Percentiles rank a stretch among this genome's conserved stretches.
These are phyloP conservation scores for Spathaspora sp. DNA, from an alignment of 1,139 yeast genomes.

Conservation along the genomic window DNA sequence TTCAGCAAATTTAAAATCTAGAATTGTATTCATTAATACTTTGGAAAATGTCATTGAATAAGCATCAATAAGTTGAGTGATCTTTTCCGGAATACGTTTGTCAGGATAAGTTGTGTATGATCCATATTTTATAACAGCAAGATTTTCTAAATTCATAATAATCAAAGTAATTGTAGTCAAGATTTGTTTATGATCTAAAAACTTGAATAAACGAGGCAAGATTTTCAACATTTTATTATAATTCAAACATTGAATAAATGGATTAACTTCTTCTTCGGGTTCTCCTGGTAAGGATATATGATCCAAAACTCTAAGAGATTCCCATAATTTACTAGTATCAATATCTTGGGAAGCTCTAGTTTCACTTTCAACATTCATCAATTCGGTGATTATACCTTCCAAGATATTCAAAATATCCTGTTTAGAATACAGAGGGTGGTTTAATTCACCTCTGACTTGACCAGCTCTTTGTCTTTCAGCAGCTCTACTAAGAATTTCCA, in stretches of 20 bases:
- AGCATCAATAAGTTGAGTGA: slow-evolving; percentile 68
- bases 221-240: slow-evolving; percentile 88
- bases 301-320: slow-evolving; percentile 66
- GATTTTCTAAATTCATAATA: slow-evolving; percentile 78
- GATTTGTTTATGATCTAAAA: slow-evolving; percentile 74
- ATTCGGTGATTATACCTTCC: slow-evolving; percentile 77
- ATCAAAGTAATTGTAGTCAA: slow-evolving; percentile 76
- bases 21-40: slow-evolving; percentile 79
- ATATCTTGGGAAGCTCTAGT: slow-evolving; percentile 65
- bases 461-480: slow-evolving; percentile 37
- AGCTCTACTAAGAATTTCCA: slow-evolving; percentile 64
- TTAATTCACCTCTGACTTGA: slow-evolving; percentile 15
- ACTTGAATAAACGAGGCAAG: slow-evolving; percentile 85
- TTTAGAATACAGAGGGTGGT: slow-evolving; percentile 35
- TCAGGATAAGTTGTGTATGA: slow-evolving; percentile 67
- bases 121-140: slow-evolving; percentile 76
- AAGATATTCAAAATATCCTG: slow-evolving; percentile 54
- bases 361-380: slow-evolving; percentile 78
- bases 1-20: slow-evolving; percentile 79
- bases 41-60: slow-evolving; percentile 85
- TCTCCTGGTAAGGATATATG: slow-evolving; percentile 46
- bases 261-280: slow-evolving; percentile 55
- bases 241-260: slow-evolving; percentile 80
- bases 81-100: slow-evolving; percentile 51
- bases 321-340: slow-evolving; percentile 69